A percentile compares a stretch with the other conserved stretches of the same genome.
Conservation (phyloP, 768 basidiomycete genomes). For the Boletus tylopilopsis region DNA sequence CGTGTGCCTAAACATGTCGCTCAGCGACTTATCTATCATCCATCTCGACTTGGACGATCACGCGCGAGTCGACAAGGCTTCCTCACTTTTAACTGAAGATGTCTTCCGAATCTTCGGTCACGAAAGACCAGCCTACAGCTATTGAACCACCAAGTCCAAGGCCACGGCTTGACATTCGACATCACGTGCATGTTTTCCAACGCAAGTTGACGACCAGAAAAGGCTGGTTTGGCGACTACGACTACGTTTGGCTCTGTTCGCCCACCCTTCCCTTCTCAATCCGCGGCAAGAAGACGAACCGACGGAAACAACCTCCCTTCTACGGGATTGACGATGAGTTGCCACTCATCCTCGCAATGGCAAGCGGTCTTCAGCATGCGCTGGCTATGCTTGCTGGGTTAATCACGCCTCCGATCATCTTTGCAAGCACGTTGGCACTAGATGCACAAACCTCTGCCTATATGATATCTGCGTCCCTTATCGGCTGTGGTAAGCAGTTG, state of each 20-base stretch:
- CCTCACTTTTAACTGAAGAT: slow-evolving; percentile 1
- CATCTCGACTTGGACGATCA: no score
- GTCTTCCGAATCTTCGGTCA: slow-evolving; percentile 12
- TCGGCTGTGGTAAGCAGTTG: slow-evolving; percentile 59
- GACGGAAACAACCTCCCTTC: slow-evolving; percentile 56
- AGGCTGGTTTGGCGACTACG: slow-evolving; percentile 84
- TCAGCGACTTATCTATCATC: neutral
- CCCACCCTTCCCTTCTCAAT: slow-evolving; percentile 60
- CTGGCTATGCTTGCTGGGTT: slow-evolving; percentile 82
- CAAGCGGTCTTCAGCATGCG: slow-evolving; percentile 71
- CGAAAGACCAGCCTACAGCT: slow-evolving; percentile 17
- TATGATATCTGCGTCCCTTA: slow-evolving; percentile 78
- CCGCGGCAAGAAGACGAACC: slow-evolving; percentile 24
- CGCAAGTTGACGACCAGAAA: slow-evolving; percentile 46
- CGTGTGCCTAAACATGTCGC: no score
- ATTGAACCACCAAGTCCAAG: slow-evolving; percentile 7
- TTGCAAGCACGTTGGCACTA: slow-evolving; percentile 59
- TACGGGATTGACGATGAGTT: slow-evolving; percentile 70
- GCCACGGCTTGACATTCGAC: slow-evolving; percentile 4
- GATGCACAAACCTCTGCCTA: slow-evolving; percentile 61
- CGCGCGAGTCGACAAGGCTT: no score
- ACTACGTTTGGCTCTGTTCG: slow-evolving; percentile 71
- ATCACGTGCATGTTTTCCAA: slow-evolving; percentile 13
- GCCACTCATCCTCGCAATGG: slow-evolving; percentile 68
- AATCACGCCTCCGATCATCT: slow-evolving; percentile 82